Evolutionary conservation across 352 stramenopile species (phyloP).

Genomic region (Globisporangium heterothallicum): DNA sequence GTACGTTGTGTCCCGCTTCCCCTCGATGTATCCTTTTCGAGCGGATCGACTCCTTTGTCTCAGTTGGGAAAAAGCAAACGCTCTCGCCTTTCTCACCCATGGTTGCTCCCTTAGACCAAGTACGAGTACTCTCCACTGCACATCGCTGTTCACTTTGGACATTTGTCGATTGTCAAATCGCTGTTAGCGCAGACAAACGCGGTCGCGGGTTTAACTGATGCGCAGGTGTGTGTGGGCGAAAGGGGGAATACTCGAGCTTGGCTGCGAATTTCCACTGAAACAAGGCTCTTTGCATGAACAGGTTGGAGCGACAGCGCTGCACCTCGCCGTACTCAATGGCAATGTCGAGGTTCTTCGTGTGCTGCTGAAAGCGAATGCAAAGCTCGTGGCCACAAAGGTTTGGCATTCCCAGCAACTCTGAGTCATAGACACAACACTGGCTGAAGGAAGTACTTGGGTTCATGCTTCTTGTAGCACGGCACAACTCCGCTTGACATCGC

Average conservation of each 20-base stretch:
- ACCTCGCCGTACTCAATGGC: constrained; percentile 56
- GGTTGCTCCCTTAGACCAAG: constrained; percentile 30
- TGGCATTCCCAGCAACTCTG: neutral
- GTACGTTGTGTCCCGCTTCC: neutral
- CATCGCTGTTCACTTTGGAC: constrained; percentile 57
- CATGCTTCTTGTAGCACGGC: constrained; percentile 30
- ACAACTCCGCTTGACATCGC: constrained; percentile 59
- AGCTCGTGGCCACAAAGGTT: constrained; percentile 45
- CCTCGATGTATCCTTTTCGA: neutral
- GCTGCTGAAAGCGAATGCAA: constrained; percentile 29
- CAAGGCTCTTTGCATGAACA: constrained; percentile 6
- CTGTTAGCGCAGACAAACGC: constrained; percentile 24
- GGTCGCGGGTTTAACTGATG: constrained; percentile 21
- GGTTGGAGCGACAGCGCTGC: constrained; percentile 49
- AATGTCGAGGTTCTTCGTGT: constrained; percentile 41
- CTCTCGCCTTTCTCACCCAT: too few relatives aligned
- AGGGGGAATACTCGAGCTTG: too few relatives aligned
- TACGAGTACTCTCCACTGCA: constrained; percentile 63
- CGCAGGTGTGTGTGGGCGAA: constrained; percentile 31
- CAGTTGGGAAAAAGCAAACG: too few relatives aligned
- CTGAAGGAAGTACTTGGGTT: neutral
- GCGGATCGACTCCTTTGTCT: neutral
- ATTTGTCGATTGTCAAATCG: constrained; percentile 41
- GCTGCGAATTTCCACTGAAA: neutral
- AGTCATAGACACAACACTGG: constrained; percentile 1